Evolutionary conservation across 2,329 filamentous ascomycete genomes (phyloP).

Genomic region (Parascedosporium putredinis): DNA sequence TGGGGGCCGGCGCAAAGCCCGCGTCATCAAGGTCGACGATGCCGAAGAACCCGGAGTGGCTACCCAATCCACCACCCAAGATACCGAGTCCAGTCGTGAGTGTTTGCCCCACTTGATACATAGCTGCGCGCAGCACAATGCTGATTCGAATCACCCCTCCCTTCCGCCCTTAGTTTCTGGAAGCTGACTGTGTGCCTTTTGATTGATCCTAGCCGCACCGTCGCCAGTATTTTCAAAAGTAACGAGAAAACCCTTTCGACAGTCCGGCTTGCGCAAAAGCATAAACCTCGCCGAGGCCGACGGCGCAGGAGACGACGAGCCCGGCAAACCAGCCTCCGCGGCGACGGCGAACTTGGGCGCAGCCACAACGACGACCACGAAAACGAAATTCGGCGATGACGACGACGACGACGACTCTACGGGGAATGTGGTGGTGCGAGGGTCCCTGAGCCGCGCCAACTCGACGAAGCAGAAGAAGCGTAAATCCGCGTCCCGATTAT

Average conservation of each 20-base stretch:
- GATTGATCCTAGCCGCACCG: constrained; percentile 1
- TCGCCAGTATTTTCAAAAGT: constrained; percentile 24
- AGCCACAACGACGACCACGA: constrained; percentile 10
- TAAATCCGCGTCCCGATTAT: constrained; percentile 54
- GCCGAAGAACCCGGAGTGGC: constrained; percentile 40
- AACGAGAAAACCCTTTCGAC: constrained; percentile 42
- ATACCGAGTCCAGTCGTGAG: constrained; percentile 1
- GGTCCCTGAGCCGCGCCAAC: constrained; percentile 33
- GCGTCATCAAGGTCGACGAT: constrained; percentile 63
- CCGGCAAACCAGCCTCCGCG: constrained; percentile 1
- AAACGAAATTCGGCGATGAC: constrained; percentile 19
- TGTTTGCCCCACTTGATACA: neutral
- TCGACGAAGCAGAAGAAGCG: constrained; percentile 59
- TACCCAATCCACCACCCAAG: neutral
- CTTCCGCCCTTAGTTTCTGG: too few relatives aligned
- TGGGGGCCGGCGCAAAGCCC: constrained; percentile 54
- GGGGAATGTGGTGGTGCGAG: constrained; percentile 38
- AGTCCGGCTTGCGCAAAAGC: constrained; percentile 47
- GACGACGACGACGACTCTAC: constrained; percentile 32
- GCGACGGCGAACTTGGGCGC: constrained; percentile 3
- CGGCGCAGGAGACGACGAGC: constrained; percentile 13
- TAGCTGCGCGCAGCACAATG: constrained; percentile 8
- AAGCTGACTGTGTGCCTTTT: constrained; percentile 11
- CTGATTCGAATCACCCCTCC: constrained; percentile 16
- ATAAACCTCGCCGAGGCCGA: constrained; percentile 33